Base-by-base conservation (phyloP, 2,329 filamentous ascomycete genomes). In the Lachnellula cervina region DNA sequence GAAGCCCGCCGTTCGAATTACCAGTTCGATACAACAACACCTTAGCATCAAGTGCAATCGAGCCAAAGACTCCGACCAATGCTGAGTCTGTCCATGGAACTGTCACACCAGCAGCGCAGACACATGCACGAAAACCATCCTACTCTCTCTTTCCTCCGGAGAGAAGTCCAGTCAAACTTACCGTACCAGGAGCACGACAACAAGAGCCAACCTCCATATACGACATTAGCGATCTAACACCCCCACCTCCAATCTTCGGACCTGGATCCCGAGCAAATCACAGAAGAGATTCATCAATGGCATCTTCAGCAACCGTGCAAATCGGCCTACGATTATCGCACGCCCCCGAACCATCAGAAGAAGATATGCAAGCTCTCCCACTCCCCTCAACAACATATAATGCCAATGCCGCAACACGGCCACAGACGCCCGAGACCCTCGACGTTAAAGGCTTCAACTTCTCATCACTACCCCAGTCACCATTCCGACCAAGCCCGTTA, bases 291-390 rank as follows among this genome's bases (percentile, higher is more conserved):
- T 84, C 83, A 5, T 89, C 86, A 1, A 75, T 83, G 43, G 76
- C 76, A 16, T 88, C 86, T 45, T 81, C 81, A 9, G 84, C 84
- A 23, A 89, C 85, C 0, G 85, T 89, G 11, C 85, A 88, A 66
- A 89, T 89, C 51, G 86, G 86, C 1, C 74, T 89, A 16, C 80
- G 86, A 11, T 75, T 89, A 54, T 89, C 86, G 78, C 52, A 76
- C 80, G 34, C 68, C 51, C 58, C 70, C 55, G 49, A 68, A 16
- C 48, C 55, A 19, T 53, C 60, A 16, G 48, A 54, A 51, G 56
- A 59, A 11, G 28, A 32, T 37, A 25, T 57, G 1, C 47, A 55
- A 2, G 43, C 37, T 5, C 51, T 61, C 8, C 57, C 69, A 63
- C 45, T 66, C 17, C 59, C 70, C 64, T 46, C 49, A 63, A 73